phyloP scores from a whole-genome alignment of 345 rosid genomes.

The Pistacia vera region DNA sequence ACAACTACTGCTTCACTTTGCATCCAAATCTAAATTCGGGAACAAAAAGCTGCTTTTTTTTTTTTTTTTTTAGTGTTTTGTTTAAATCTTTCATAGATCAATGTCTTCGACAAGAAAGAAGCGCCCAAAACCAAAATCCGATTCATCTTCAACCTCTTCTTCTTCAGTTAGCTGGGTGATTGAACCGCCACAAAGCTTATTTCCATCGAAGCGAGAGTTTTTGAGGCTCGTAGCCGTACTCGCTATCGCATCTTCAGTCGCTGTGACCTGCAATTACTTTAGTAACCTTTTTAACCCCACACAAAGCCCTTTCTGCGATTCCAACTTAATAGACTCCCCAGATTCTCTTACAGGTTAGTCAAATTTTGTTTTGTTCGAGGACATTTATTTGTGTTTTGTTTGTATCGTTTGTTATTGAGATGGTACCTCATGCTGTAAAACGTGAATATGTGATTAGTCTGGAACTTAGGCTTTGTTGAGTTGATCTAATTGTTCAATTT shows the following conservation, averaged over 20 bases:
- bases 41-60: not conserved
- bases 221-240: slow-evolving; percentile 51
- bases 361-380: not conserved
- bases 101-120: slow-evolving; percentile 47
- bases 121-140: slow-evolving; percentile 43
- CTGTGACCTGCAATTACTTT: slow-evolving; percentile 62
- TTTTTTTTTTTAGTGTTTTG: not conserved
- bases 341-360: slow-evolving; percentile 54
- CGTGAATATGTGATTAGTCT: not conserved
- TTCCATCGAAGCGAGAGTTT: slow-evolving; percentile 76
- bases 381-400: no score
- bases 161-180: slow-evolving; percentile 28
- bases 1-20: not conserved
- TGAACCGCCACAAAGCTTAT: slow-evolving; percentile 67
- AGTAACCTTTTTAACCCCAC: slow-evolving; percentile 36
- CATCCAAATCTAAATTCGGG: not conserved
- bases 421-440: not conserved
- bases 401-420: not conserved
- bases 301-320: slow-evolving; percentile 66
- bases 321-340: slow-evolving; percentile 25
- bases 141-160: slow-evolving; percentile 25
- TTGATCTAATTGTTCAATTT: not conserved
- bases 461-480: not conserved
- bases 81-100: not conserved
- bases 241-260: slow-evolving; percentile 63